Base-by-base conservation (phyloP, 495 filamentous ascomycete genomes). In the Parachaetomium inaequale region DNA sequence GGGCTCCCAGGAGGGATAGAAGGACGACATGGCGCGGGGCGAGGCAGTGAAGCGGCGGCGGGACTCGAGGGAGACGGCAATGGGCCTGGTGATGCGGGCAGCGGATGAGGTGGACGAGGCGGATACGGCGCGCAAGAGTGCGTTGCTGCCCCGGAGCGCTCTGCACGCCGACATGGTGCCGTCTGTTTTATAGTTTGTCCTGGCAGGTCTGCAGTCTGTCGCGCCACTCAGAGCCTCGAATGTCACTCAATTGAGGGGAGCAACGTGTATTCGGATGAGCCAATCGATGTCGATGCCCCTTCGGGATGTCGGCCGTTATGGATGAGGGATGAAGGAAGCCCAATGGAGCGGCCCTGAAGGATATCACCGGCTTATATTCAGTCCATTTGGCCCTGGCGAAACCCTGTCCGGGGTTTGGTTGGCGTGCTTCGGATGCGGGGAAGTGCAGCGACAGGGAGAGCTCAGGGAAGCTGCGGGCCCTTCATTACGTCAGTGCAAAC, bases 1-100 rank as follows among this genome's bases (percentile, higher is more conserved):
- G n/a, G 93, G 91, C 82, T 98, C 93, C 62, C 67, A 70, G 68
- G 87, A 76, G 63, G 82, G 73, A 74, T 88, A 87, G 79, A 82
- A 90, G 29, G 75, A 72, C 21, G 72, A 69, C 78, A 80, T 78
- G 38, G 67, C 73, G 63, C 56, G 52, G 38, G 68, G 50, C 4
- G 75, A 76, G 23, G 64, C 65, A 8, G 73, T 40, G 53, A 74
- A 71, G 15, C 45, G 63, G 55, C 74, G 69, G 32, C 63, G 62
- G 38, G 57, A 58, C 23, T 68, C 40, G 54, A 23, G 42, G 40
- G 56, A 46, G 23, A 59, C 52, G 42, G 14, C 47, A 61, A 40
- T 21, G 32, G 64, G 55, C 23, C 31, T 28, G 32, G 52, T 46
- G 4, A n/a, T 4, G 15, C 29, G 31, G 25, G 61, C 42, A 38